A percentile compares a stretch with the other conserved stretches of the same genome.
Evolutionary conservation across 1,284 basidiomycete genomes (phyloP).

Genomic region (Uromyces viciae-fabae): DNA sequence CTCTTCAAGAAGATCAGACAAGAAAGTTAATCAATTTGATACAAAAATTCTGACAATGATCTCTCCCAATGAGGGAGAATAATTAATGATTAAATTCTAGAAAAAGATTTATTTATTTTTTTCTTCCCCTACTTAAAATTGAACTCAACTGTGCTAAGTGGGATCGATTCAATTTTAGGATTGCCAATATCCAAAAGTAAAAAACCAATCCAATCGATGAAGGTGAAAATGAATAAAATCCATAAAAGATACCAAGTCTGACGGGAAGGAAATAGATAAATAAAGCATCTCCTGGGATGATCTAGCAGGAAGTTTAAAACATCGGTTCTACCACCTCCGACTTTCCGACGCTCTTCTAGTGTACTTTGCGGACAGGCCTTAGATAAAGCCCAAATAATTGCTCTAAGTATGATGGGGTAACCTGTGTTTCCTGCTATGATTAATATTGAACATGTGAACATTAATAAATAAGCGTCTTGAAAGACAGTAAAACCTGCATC

Average conservation of each 20-base stretch:
- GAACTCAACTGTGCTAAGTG: conserved; percentile 60
- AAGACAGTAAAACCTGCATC: conserved; percentile 43
- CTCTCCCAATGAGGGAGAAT: neutral
- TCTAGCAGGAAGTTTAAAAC: conserved; percentile 87
- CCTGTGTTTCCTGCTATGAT: conserved; percentile 32
- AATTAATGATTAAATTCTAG: conserved; percentile 59
- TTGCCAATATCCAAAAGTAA: conserved; percentile 83
- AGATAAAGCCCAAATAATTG: conserved; percentile 65
- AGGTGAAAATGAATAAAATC: conserved; percentile 68
- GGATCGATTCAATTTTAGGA: conserved; percentile 66
- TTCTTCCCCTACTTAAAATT: too few species aligned
- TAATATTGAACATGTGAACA: conserved; percentile 52
- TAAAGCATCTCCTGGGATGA: conserved; percentile 88
- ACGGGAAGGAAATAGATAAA: conserved; percentile 83
- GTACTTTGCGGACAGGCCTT: conserved; percentile 64
- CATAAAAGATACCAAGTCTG: conserved; percentile 88
- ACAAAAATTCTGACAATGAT: neutral
- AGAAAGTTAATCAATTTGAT: too few species aligned
- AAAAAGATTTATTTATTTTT: too few species aligned
- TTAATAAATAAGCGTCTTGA: conserved; percentile 76
- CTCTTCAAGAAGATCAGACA: conserved; percentile 62
- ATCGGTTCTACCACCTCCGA: conserved; percentile 60
- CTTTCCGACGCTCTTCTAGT: neutral
- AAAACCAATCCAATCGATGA: conserved; percentile 82
- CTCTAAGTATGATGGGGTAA: conserved; percentile 53